Base-by-base conservation (phyloP, 2,329 filamentous ascomycete species). In the Lecanoromycetidae sp. region DNA sequence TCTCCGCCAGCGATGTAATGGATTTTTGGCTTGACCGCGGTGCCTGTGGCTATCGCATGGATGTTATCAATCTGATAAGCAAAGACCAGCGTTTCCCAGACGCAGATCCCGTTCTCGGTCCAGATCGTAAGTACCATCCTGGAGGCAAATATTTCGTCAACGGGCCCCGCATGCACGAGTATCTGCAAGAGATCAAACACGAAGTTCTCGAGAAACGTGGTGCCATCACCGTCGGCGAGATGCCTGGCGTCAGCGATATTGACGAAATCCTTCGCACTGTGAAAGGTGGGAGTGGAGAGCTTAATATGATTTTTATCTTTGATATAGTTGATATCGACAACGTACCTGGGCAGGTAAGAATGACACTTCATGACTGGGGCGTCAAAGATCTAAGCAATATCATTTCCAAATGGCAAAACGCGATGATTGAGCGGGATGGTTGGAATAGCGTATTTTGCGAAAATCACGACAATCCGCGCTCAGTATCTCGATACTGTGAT, bases 1-100 rank as follows among this genome's bases (percentile, higher is more conserved):
- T 27, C 12, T 42, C n/a, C 4, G 13, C 13, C 3, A 74, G 73
- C 60, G 71, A 80, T 27, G 72, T 82, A 4, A 83, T 88, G 75
- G 73, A 75, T 25, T 91, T 88, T 60, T 91, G 86, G 86, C 73
- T 91, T 0, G 68, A 84, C 40, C 75, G 76, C 26, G 84, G 84
- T 2, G 79, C 84, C 0, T 76, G 82, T 38, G 82, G 82, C 3
- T 86, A 85, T 67, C 73, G 82, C n/a, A 74, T 85, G 63, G 82
- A 86, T 57, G 80, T 81, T 0, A 80, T 85, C 61, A 84, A 84
- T 61, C 74, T 82, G 64, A 82, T 83, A 58, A 80, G 76, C 57
- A 85, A 85, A 57, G 70, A 71, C 0, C 70, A 71, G 3, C 66
- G 65, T 1, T 75, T 79, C 46, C 73, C 71, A 0, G 76, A 79